A percentile compares a stretch with the other conserved stretches of the same genome.
phyloP scores from a whole-genome alignment of 2,329 filamentous ascomycete genomes.

The Neonectria sp. region DNA sequence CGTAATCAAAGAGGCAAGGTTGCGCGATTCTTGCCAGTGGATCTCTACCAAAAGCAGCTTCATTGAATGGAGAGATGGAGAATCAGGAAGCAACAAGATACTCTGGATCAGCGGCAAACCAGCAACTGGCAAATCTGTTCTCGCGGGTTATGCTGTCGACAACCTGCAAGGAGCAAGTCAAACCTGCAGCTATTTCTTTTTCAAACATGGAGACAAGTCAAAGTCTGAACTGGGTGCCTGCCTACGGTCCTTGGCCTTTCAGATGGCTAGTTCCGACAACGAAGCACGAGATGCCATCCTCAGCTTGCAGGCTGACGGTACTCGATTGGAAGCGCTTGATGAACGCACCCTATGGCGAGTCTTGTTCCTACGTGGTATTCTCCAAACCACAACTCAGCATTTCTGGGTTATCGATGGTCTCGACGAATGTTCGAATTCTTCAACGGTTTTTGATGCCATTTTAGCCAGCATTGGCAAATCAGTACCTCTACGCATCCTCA shows the following conservation, averaged over 20 bases:
- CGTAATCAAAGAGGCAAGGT: slow-evolving; percentile 27
- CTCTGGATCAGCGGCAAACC: slow-evolving; percentile 48
- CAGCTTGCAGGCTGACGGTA: slow-evolving; percentile 44
- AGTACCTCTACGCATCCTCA: slow-evolving; percentile 41
- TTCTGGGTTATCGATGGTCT: slow-evolving; percentile 51
- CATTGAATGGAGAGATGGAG: slow-evolving; percentile 34
- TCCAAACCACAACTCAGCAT: slow-evolving; percentile 34
- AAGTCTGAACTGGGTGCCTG: slow-evolving; percentile 41
- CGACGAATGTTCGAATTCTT: slow-evolving; percentile 40
- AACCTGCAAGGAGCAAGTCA: slow-evolving; percentile 37
- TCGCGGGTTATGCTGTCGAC: slow-evolving; percentile 51
- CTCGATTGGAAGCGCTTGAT: slow-evolving; percentile 51
- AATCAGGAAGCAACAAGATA: slow-evolving; percentile 17
- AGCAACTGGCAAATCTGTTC: slow-evolving; percentile 54
- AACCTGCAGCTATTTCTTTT: slow-evolving; percentile 46
- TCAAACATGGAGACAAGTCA: slow-evolving; percentile 42
- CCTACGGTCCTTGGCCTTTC: slow-evolving; percentile 51
- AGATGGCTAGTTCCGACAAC: slow-evolving; percentile 44
- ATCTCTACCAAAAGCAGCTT: slow-evolving; percentile 32
- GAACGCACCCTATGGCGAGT: slow-evolving; percentile 44
- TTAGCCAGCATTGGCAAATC: slow-evolving; percentile 44
- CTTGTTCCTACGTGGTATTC: slow-evolving; percentile 40
- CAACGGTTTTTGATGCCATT: slow-evolving; percentile 45
- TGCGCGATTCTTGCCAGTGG: slow-evolving; percentile 35
- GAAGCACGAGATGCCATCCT: slow-evolving; percentile 43